Conservation (phyloP, 305 asterid species). For the Petunia hybrid region DNA sequence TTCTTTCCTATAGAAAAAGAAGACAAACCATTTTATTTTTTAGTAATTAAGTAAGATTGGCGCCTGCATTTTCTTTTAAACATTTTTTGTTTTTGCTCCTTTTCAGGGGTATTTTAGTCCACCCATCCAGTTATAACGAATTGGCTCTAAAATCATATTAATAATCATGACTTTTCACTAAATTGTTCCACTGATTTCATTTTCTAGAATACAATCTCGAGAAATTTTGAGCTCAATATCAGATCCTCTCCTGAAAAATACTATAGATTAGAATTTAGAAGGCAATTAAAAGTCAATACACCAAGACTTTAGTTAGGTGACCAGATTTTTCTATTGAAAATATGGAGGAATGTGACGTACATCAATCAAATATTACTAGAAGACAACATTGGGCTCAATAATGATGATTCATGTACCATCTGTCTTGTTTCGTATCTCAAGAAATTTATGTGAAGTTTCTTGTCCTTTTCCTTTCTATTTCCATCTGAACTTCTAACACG, state of each 20-base stretch:
- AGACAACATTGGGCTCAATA: background rate
- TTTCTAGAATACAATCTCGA: background rate
- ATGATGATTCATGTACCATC: background rate
- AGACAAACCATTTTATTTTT: too few species aligned
- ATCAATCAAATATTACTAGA: background rate
- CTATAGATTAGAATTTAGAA: background rate
- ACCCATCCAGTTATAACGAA: background rate
- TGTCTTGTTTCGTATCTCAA: background rate
- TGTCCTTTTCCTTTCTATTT: background rate
- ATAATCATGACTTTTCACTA: background rate
- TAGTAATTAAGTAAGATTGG: too few species aligned
- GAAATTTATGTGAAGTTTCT: background rate
- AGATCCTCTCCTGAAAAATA: background rate
- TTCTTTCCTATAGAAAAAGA: too few species aligned
- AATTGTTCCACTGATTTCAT: background rate
- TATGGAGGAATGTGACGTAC: background rate
- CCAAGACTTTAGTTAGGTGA: background rate
- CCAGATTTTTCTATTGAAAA: background rate
- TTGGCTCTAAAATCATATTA: background rate
- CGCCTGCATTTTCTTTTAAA: background rate
- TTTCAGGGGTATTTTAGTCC: background rate
- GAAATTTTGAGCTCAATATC: background rate
- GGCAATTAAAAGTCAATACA: background rate
- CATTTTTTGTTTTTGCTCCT: too few species aligned
- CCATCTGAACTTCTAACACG: background rate